Evolutionary conservation across 2,329 filamentous ascomycete genomes (phyloP).

Genomic region (Rutstroemia sydowiana): DNA sequence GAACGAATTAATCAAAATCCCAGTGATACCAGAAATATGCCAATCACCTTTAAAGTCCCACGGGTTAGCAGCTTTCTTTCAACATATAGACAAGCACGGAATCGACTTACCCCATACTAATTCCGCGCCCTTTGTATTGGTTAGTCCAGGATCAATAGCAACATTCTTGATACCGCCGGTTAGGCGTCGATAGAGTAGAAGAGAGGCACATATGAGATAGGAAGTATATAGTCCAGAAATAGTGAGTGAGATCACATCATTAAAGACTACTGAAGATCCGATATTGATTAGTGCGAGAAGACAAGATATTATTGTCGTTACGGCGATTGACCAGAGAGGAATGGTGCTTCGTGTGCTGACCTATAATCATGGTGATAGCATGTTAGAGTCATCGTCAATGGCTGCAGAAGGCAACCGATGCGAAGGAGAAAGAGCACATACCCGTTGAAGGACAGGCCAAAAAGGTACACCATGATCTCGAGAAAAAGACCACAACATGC

Average conservation of each 20-base stretch:
- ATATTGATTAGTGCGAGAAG: constrained; percentile 35
- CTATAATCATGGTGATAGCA: constrained; percentile 36
- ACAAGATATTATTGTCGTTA: not conserved
- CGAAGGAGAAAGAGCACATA: not conserved
- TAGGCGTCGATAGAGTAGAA: constrained; percentile 2
- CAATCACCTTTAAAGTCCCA: too few relatives aligned
- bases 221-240: constrained; percentile 1
- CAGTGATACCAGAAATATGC: not conserved
- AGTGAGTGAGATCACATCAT: constrained; percentile 40
- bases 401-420: constrained; percentile 30
- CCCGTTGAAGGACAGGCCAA: not conserved
- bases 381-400: constrained; percentile 41
- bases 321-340: not conserved
- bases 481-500: constrained; percentile 37
- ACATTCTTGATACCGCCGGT: not conserved
- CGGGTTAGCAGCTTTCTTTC: not conserved
- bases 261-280: constrained; percentile 41
- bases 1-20: not conserved
- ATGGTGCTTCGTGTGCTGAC: not conserved
- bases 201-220: not conserved
- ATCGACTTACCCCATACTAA: constrained; percentile 2
- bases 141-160: not conserved
- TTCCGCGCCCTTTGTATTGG: not conserved
- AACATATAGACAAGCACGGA: not conserved
- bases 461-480: constrained; percentile 28